Evolutionary conservation across 2,329 filamentous ascomycete genomes (phyloP), one percentile per base, ranked within the genome.

Genomic region (Fusarium xylarioides): DNA sequence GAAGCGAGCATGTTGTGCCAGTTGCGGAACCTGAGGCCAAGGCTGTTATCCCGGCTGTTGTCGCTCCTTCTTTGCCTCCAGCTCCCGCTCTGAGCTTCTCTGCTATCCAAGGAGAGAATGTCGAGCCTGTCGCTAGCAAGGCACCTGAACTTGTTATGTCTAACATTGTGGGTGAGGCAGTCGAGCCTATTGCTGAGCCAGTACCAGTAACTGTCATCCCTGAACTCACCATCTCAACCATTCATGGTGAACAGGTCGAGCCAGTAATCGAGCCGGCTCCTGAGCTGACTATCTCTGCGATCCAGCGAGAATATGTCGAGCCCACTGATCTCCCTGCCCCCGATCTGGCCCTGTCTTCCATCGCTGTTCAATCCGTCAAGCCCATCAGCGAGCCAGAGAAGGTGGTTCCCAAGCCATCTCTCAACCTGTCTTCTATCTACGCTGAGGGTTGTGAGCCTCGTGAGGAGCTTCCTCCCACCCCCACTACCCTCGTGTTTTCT

Each of bases 381-480:
- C 76, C 78, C 80, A 66, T 83, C 78, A 34, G 59, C 68, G 49
- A 79, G 83, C 47, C 63, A 66, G 81, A 85, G 66, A 74, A 73
- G 46, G 57, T 79, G n/a, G 74, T 79, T 49, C 80, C 79, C 26
- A 66, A 35, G 11, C 76, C 73, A 57, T 76, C 68, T 9, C 71
- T 82, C 34, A 77, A 68, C 37, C 62, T 82, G 38, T 81, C 80
- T 9, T 71, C 78, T 28, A 79, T 83, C 53, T 76, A 76, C 50
- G 70, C 75, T 7, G 76, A 79, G 66, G 68, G 76, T 9, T 80
- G 82, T 26, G 82, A 84, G 67, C 82, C 82, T 18, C 79, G 68
- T 40, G 80, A 79, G 56, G 79, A 81, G 50, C 78, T 77, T 9
- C 73, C 77, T 40, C 53, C 63, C 5, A 64, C 66, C 2, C 75